A percentile compares a stretch with the other conserved stretches of the same genome.
phyloP scores from a whole-genome alignment of 768 basidiomycete species.

The Macrolepiota fuliginosa region DNA sequence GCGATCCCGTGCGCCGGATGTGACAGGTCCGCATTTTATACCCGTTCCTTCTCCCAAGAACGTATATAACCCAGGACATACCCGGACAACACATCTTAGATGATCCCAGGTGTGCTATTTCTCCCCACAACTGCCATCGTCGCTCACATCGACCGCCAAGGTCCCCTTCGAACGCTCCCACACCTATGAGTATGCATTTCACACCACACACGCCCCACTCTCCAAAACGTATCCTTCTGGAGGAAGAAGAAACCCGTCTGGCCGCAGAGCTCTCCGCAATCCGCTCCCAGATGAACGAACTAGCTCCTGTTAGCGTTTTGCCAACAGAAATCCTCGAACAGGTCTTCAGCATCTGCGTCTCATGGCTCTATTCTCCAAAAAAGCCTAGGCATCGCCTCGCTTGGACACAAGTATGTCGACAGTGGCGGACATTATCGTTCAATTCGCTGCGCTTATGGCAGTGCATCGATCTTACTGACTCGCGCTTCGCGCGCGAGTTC shows the following conservation, averaged over 20 bases:
- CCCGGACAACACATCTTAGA: not conserved
- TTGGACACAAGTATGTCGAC: conserved; percentile 39
- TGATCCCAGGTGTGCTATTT: not conserved
- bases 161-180: not conserved
- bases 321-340: conserved; percentile 39
- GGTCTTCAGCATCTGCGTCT: conserved; percentile 36
- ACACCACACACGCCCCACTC: not conserved
- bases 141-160: not conserved
- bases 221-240: conserved; percentile 17
- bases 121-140: not conserved
- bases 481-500: conserved; percentile 30
- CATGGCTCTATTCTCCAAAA: conserved; percentile 30
- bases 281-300: conserved; percentile 24
- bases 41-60: not conserved
- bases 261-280: conserved; percentile 25
- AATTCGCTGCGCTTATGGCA: conserved; percentile 37
- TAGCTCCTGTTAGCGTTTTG: conserved; percentile 28
- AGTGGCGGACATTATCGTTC: conserved; percentile 34
- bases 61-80: not conserved
- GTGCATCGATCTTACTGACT: conserved; percentile 34
- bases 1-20: not conserved
- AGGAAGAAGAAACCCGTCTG: conserved; percentile 25
- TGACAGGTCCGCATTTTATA: not conserved
- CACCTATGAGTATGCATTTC: not conserved
- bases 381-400: conserved; percentile 31